Base-by-base conservation (phyloP, 352 stramenopile species). In the Globisporangium ultimum region DNA sequence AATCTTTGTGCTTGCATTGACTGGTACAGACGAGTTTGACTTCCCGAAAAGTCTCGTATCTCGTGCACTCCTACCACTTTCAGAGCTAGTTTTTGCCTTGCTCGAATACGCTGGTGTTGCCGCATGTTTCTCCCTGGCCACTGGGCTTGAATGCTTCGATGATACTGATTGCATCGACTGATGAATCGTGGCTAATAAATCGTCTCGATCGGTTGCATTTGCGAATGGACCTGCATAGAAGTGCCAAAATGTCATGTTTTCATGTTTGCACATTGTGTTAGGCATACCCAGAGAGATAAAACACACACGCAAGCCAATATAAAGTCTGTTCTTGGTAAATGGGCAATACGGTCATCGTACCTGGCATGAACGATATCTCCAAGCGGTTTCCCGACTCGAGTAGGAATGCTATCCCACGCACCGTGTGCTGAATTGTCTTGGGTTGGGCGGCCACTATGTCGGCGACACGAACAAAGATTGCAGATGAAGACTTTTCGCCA, bases 291-390 rank as follows among this genome's bases (percentile, higher is more conserved):
- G 24, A n/a, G n/a, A n/a, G n/a, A n/a, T n/a, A n/a, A n/a, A n/a
- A n/a, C 24, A 36, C 8, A 36, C 28, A 36, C 7, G 7, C 28
- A 36, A 10, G 28, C 3, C 28, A 36, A 36, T 36, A 36, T 36
- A 10, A 10, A 36, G 28, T 10, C 5, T 36, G 7, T 10, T 36
- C 28, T 36, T 36, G 8, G 1, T 0, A 36, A 10, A 36, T 36
- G 5, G 5, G 8, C 28, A 36, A 58, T 4, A 9, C 18, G 2
- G 3, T 1, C 20, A 36, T 36, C 49, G 15, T 40, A 82, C 76
- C 76, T 50, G 80, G 78, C 72, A 90, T 83, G 60, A 88, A 90
- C 2, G 68, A 64, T 12, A 90, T 20, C 32, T 88, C 78, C n/a
- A 90, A 61, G n/a, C 57, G 34, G 40, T 72, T 55, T 2, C 68